phyloP scores from a whole-genome alignment of 768 basidiomycete species.

The Calocybe gangraenosa region DNA sequence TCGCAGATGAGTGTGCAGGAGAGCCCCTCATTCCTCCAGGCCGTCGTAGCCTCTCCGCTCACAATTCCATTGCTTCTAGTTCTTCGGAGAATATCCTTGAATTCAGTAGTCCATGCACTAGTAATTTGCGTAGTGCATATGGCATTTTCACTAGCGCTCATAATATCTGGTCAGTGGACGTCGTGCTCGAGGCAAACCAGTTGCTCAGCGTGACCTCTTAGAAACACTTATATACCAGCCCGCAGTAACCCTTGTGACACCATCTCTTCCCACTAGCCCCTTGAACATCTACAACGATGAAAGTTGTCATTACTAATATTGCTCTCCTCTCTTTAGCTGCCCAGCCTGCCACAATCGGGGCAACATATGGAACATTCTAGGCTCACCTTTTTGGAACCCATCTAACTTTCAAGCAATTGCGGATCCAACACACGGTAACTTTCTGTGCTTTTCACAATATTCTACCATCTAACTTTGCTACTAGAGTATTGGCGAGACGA shows the following conservation, averaged over 20 bases:
- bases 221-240: neutral
- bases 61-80: neutral
- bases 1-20: too few species aligned
- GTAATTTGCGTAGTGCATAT: neutral
- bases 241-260: neutral
- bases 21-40: neutral
- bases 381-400: constrained; percentile 40
- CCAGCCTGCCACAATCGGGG: constrained; percentile 21
- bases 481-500: constrained; percentile 29
- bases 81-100: neutral
- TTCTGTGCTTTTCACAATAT: neutral
- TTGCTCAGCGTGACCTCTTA: constrained; percentile 2
- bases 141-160: neutral
- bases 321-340: constrained; percentile 4
- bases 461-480: neutral
- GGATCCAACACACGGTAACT: constrained; percentile 63
- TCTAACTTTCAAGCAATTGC: constrained; percentile 46
- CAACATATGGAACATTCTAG: constrained; percentile 40
- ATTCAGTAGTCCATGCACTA: neutral
- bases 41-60: neutral
- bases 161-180: constrained; percentile 1
- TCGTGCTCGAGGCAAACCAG: neutral
- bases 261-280: too few species aligned
- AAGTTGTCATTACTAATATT: neutral
- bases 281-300: neutral